Conservation (phyloP, 1,284 basidiomycete genomes). For the Cryptococcus deneoformans region DNA sequence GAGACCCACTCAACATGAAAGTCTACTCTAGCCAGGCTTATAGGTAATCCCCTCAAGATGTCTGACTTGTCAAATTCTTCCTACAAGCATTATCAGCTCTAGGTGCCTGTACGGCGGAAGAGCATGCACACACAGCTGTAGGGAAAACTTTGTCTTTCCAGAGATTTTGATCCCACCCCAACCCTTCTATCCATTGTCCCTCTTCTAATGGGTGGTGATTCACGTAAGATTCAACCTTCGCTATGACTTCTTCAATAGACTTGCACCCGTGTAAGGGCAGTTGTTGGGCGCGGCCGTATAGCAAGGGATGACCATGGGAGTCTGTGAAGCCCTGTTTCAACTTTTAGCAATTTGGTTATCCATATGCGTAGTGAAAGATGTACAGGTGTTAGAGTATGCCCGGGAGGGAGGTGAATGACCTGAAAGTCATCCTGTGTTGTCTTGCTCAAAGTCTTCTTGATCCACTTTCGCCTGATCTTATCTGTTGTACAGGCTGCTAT, state of each 20-base stretch:
- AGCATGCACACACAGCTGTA: background rate
- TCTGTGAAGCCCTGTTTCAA: conserved; percentile 52
- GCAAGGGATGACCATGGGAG: conserved; percentile 56
- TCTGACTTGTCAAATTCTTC: conserved; percentile 64
- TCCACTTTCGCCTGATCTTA: conserved; percentile 17
- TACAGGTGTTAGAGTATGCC: no score
- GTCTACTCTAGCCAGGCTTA: conserved; percentile 71
- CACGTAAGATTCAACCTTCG: conserved; percentile 63
- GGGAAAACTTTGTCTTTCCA: conserved; percentile 45
- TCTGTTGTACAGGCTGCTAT: background rate
- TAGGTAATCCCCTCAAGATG: conserved; percentile 61
- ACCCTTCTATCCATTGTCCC: conserved; percentile 72
- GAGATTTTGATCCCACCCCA: conserved; percentile 60
- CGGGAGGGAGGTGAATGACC: conserved; percentile 32
- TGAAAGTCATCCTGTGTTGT: conserved; percentile 30
- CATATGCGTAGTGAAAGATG: no score
- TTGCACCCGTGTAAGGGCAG: conserved; percentile 61
- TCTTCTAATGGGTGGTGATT: conserved; percentile 26
- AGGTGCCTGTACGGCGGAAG: background rate
- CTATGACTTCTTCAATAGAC: conserved; percentile 61
- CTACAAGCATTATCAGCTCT: conserved; percentile 42
- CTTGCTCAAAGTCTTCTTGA: background rate
- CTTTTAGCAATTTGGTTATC: no score
- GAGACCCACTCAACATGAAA: conserved; percentile 85
- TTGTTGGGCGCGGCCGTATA: conserved; percentile 54